phyloP scores from a whole-genome alignment of 176 grass and related monocot genomes.

The Phoenix roebelenii region DNA sequence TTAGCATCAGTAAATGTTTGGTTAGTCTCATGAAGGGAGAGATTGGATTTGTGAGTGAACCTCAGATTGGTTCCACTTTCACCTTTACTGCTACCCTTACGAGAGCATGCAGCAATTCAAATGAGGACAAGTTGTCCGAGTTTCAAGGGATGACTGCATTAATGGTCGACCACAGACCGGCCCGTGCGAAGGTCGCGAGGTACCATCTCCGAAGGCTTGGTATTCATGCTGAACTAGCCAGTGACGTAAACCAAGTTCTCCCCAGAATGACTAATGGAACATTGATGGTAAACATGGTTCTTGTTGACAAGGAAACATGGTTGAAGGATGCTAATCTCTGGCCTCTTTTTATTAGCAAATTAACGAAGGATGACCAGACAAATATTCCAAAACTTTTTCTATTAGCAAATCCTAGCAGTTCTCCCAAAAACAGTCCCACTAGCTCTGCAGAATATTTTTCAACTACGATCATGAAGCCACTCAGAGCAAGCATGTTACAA shows the following conservation, averaged over 20 bases:
- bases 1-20: constrained; percentile 97
- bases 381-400: constrained; percentile 69
- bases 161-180: constrained; percentile 64
- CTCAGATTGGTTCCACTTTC: constrained; percentile 78
- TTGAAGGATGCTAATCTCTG: constrained; percentile 39
- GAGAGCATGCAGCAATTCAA: constrained; percentile 24
- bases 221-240: constrained; percentile 51
- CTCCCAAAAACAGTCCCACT: constrained; percentile 37
- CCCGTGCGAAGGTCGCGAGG: constrained; percentile 64
- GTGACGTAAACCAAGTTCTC: constrained; percentile 46
- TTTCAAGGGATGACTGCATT: constrained; percentile 76
- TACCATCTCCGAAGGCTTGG: constrained; percentile 90
- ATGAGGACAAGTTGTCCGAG: constrained; percentile 38
- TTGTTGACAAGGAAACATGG: constrained; percentile 86
- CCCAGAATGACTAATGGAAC: constrained; percentile 38
- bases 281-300: constrained; percentile 50
- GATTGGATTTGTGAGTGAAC: constrained; percentile 73
- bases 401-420: constrained; percentile 51
- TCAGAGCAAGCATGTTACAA: constrained; percentile 88
- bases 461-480: constrained; percentile 81
- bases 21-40: constrained; percentile 97
- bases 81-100: constrained; percentile 70
- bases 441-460: constrained; percentile 46
- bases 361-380: constrained; percentile 37
- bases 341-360: constrained; percentile 44